Percentiles rank a stretch among this genome's conserved stretches.
Conservation (phyloP, 2,329 filamentous ascomycete genomes). For the Xylariaceae sp. region DNA sequence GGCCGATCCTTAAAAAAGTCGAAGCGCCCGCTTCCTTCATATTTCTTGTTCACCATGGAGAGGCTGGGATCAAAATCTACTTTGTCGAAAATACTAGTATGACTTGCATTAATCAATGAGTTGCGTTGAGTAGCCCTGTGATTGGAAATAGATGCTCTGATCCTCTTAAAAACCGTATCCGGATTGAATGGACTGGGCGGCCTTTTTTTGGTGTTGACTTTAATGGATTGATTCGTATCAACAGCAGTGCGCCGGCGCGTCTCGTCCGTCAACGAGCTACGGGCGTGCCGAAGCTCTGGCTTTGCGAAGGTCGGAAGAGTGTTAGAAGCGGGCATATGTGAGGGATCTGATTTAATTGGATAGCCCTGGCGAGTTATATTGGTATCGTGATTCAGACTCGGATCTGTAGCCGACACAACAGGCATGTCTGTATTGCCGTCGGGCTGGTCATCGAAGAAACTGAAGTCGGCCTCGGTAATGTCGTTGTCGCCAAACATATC, state of each 20-base stretch:
- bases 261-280: constrained; percentile 47
- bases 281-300: constrained; percentile 53
- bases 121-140: constrained; percentile 22
- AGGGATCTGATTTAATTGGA: constrained; percentile 19
- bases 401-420: constrained; percentile 24
- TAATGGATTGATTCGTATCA: constrained; percentile 28
- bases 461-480: constrained; percentile 79
- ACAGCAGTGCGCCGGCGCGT: constrained; percentile 25
- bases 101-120: constrained; percentile 28
- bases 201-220: constrained; percentile 45
- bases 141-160: constrained; percentile 43
- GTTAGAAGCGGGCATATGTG: constrained; percentile 15
- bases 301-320: constrained; percentile 46
- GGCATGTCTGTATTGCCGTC: constrained; percentile 34
- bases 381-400: constrained; percentile 17
- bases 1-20: constrained; percentile 38
- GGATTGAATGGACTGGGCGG: constrained; percentile 53
- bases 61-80: constrained; percentile 49
- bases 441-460: constrained; percentile 67
- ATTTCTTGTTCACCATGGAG: constrained; percentile 52
- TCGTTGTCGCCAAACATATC: constrained; percentile 68
- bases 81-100: constrained; percentile 48
- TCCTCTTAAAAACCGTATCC: constrained; percentile 53
- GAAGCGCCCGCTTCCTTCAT: constrained; percentile 51
- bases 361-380: constrained; percentile 16